Evolutionary conservation across 2,329 filamentous ascomycete genomes (phyloP), one percentile per base, ranked within the genome.

Genomic region (Didymella lethalis): DNA sequence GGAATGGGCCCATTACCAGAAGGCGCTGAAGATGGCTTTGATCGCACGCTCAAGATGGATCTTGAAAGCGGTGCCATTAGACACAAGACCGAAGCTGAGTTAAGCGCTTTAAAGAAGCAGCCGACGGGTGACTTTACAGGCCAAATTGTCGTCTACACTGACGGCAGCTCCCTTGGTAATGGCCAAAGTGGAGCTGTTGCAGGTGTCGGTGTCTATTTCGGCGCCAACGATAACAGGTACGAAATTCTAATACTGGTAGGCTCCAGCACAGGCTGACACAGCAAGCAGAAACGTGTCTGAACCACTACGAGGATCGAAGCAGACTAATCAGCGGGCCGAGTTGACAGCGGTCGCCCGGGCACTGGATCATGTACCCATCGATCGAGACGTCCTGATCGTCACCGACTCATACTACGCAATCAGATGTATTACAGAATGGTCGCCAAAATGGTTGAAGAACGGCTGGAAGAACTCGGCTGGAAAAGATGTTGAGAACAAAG

Each of bases 261-360:
- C 7, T 18, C 11, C 4, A 10, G 43, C n/a, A 6, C 7, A 10
- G 7, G 18, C 54, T 67, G 23, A 63, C 54, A 31, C 44, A n/a
- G 11, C 43, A 7, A 52, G 3, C 69, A 88, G 86, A 66, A 90
- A 90, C 69, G 78, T 96, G 25, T 91, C 91, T 12, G 93, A 96
- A 77, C 87, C 88, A 4, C 85, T 97, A 2, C 78, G 83, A 50
- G 92, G 92, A 49, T 81, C 84, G 16, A 82, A 84, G 10, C 95
- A 98, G 78, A 98, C 95, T 0, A 99, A 99, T 75, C 92, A 98
- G 76, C 90, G 95, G 3, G 95, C 94, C n/a, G 95, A 99, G 79
- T 82, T 99, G 58, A 93, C 91, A 25, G 95, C 93, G 7, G 90
- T 98, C 63, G 82, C 91, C 29, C 90, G 93, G 57, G 93, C 93